Percentiles rank a stretch among this genome's conserved stretches.
Conservation (phyloP, 306 rosid species). For the Vigna nakashimae region DNA sequence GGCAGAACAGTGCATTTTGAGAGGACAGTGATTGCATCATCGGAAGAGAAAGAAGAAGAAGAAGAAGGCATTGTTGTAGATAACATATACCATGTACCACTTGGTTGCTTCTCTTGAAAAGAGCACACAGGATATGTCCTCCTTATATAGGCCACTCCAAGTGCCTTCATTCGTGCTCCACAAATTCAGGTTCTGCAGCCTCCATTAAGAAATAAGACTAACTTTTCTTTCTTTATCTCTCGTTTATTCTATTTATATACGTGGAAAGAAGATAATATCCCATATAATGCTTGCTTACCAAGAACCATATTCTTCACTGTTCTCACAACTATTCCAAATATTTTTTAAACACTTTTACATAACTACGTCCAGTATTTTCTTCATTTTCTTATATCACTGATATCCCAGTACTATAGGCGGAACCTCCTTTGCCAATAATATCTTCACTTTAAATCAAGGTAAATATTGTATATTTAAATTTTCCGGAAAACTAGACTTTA, state of each 20-base stretch:
- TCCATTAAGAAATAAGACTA: neutral
- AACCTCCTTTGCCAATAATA: neutral
- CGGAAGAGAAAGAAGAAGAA: neutral
- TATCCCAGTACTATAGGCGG: too few species aligned
- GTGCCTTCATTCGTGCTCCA: neutral
- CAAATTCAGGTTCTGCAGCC: neutral
- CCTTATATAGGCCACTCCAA: constrained; percentile 2
- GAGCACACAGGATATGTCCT: neutral
- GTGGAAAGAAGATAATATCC: neutral
- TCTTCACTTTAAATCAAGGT: too few species aligned
- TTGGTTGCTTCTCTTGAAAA: neutral
- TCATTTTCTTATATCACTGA: too few species aligned
- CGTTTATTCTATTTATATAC: too few species aligned
- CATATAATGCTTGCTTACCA: neutral
- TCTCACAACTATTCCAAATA: neutral
- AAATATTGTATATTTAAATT: too few species aligned
- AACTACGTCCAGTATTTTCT: neutral
- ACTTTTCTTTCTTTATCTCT: neutral
- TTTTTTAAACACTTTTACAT: too few species aligned
- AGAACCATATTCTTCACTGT: neutral
- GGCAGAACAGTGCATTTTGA: constrained; percentile 70
- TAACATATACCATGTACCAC: neutral
- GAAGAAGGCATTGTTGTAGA: constrained; percentile 33
- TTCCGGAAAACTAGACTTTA: too few species aligned
- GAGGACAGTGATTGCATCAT: constrained; percentile 34